Conservation (phyloP, 2,329 filamentous ascomycete genomes). For the Phyllosticta ampelicida region DNA sequence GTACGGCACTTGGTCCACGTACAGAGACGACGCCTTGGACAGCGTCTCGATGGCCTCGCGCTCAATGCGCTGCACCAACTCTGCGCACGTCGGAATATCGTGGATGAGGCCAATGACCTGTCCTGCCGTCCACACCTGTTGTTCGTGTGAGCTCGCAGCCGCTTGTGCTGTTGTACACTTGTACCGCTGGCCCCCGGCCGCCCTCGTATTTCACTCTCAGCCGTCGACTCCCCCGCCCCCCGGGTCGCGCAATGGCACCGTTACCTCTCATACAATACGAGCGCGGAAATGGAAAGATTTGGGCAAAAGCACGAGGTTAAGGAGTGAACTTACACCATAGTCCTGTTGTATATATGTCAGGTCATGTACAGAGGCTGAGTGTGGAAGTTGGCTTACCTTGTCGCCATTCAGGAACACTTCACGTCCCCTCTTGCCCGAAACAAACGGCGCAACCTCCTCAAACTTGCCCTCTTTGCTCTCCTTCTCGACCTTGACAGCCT, state of each 20-base stretch:
- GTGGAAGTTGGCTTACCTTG: slow-evolving; percentile 26
- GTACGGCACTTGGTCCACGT: slow-evolving; percentile 23
- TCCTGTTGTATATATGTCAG: slow-evolving; percentile 33
- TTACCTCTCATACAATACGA: neutral
- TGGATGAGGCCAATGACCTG: slow-evolving; percentile 66
- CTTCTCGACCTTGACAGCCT: slow-evolving; percentile 72
- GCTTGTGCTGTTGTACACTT: neutral
- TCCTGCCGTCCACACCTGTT: slow-evolving; percentile 87
- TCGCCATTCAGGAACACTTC: slow-evolving; percentile 92
- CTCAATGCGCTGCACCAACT: slow-evolving; percentile 37
- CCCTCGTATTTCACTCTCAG: neutral
- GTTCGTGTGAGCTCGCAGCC: neutral
- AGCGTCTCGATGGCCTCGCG: slow-evolving; percentile 34
- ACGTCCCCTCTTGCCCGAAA: slow-evolving; percentile 82
- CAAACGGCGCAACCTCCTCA: slow-evolving; percentile 71
- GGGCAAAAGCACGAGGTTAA: slow-evolving; percentile 4
- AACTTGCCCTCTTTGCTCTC: slow-evolving; percentile 82
- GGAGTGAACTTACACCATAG: slow-evolving; percentile 59
- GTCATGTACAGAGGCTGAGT: too few species aligned
- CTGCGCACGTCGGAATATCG: slow-evolving; percentile 39
- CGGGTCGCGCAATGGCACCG: neutral
- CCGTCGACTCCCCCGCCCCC: neutral
- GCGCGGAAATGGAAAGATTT: neutral
- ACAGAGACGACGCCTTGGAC: slow-evolving; percentile 27
- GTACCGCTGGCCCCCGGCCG: neutral